Evolutionary conservation across 805 yeast genomes (phyloP), one percentile per base, ranked within the genome.

Genomic region (Cyberlindnera maritima): DNA sequence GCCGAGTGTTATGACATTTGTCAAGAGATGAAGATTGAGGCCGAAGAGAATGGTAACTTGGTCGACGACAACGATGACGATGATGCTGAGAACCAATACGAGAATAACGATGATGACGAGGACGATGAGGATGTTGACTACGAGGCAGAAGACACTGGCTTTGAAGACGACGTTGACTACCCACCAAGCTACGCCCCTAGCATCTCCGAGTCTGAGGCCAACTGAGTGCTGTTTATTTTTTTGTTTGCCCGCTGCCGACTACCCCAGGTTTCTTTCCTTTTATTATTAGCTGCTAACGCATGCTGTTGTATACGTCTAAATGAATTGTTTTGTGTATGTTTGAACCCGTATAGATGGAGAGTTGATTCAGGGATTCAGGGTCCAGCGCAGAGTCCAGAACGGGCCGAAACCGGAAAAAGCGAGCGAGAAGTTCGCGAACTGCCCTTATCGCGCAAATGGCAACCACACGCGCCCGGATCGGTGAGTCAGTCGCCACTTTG

Each of bases 1-100:
- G 94, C 96, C 3, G 97, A 91, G 63, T 92, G 98, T 65, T 94
- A 89, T 64, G 99, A 94, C 65, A 85, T 92, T 48, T 75, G 88
- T 39, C 94, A 92, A 62, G 99, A 94, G 69, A 73, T 94, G 64
- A 86, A 89, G 62, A 83, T 88, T 31, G 96, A 90, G 61, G 77
- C 86, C 43, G 90, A 86, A 26, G 56, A 52, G 33, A 56, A 56
- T 15, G 59, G 54, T 33, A 53, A 55, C 10, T 62, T 54, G 15
- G 65, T 66, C 44, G 65, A 62, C 2, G 56, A 53, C 4, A 70
- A 39, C 13, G 60, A 55, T 3, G 47, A 44, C 11, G 54, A 50
- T 15, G 53, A 42, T 14, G 49, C 37, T 11, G 41, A 47, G 37
- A 56, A 55, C 36, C 55, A 55, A 36, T 59, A 58, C 36, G 61